These are phyloP conservation scores for Anisodus acutangulus DNA, from an alignment of 257 asterid species.

Conservation along the genomic window DNA sequence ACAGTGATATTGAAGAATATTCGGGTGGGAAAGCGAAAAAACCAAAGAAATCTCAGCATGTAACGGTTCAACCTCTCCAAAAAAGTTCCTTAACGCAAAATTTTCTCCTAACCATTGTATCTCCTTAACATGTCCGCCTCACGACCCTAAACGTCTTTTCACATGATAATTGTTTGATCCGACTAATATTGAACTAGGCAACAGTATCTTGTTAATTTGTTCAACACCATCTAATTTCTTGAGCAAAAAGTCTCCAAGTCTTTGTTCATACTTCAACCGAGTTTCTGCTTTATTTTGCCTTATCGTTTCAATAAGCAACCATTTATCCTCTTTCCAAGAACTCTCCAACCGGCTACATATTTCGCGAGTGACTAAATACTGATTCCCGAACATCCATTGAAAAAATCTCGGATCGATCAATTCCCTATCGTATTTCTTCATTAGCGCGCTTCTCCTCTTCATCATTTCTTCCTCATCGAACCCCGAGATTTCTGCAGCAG, in stretches of 20 bases:
- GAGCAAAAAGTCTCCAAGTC: conserved; percentile 52
- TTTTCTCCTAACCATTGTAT: conserved; percentile 87
- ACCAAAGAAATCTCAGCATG: conserved; percentile 53
- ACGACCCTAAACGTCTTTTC: conserved; percentile 65
- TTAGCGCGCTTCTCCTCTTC: conserved; percentile 47
- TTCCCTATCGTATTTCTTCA: conserved; percentile 62
- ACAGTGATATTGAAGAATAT: conserved; percentile 64
- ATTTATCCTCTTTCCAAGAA: conserved; percentile 42
- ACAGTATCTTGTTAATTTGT: conserved; percentile 35
- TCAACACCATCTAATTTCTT: conserved; percentile 52
- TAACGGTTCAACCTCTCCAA: conserved; percentile 65
- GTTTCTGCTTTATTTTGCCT: conserved; percentile 27
- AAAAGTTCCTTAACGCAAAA: conserved; percentile 72
- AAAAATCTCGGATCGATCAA: conserved; percentile 43
- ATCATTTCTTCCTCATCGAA: conserved; percentile 67
- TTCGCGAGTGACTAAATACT: conserved; percentile 41
- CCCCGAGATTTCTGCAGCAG: conserved; percentile 81
- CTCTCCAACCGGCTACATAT: conserved; percentile 35
- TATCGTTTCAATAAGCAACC: conserved; percentile 36
- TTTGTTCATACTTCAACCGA: conserved; percentile 50
- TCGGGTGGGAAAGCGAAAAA: conserved; percentile 74
- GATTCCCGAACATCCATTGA: conserved; percentile 43
- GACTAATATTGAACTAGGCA: conserved; percentile 51
- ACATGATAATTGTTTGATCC: conserved; percentile 65
- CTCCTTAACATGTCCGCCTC: conserved; percentile 72